These are phyloP conservation scores for Alternaria viburni DNA, from an alignment of 2,329 filamentous ascomycete species.

Conservation along the genomic window DNA sequence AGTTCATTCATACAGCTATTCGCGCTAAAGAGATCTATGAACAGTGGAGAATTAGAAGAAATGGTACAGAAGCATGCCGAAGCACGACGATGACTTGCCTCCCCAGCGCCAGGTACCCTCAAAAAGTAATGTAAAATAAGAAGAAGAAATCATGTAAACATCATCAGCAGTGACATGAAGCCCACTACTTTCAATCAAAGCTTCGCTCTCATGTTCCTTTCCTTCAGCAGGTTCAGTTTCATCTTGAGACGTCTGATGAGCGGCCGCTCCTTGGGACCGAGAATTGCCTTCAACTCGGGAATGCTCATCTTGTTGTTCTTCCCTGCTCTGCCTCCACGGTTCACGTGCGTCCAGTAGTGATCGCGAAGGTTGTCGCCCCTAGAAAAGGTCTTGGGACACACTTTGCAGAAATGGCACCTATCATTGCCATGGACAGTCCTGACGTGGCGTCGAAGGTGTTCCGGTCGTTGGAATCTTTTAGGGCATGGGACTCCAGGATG, in stretches of 20 bases:
- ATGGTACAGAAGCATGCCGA: not conserved
- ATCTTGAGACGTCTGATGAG: conserved; percentile 19
- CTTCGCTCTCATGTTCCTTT: not conserved
- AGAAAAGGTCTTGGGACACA: conserved; percentile 22
- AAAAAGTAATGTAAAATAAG: not conserved
- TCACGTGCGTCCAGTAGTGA: conserved; percentile 36
- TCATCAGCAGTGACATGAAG: not conserved
- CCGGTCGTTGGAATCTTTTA: conserved; percentile 21
- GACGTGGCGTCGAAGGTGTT: conserved; percentile 32
- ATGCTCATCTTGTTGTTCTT: conserved; percentile 27
- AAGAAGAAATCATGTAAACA: not conserved
- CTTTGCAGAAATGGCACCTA: conserved; percentile 14
- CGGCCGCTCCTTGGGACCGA: conserved; percentile 24
- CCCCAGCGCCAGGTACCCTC: conserved; percentile 7
- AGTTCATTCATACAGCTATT: not conserved
- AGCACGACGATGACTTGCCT: conserved; percentile 8
- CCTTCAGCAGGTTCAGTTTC: conserved; percentile 1
- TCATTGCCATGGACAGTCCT: conserved; percentile 21
- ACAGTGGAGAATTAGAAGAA: not conserved
- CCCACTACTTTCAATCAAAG: not conserved
- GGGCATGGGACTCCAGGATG: conserved; percentile 7
- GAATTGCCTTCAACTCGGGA: conserved; percentile 19
- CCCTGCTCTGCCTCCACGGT: conserved; percentile 21
- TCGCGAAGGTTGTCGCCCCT: conserved; percentile 33
- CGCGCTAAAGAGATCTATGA: conserved; percentile 1